Base-by-base conservation (phyloP, 2,329 filamentous ascomycete species). In the Tolypocladium capitatum region DNA sequence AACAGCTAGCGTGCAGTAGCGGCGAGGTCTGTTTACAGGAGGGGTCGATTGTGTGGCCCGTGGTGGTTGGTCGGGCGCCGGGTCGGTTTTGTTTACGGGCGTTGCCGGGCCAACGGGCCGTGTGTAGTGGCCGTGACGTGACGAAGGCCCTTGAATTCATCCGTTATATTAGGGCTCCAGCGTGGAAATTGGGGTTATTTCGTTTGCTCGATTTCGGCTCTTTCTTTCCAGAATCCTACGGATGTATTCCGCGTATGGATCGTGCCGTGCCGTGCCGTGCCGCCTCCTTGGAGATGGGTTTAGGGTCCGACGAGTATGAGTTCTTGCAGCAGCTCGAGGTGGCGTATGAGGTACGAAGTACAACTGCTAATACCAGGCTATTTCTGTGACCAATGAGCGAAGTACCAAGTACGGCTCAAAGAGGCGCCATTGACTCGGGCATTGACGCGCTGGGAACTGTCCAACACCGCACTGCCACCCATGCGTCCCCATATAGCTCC, bases 61-160 rank as follows among this genome's bases (percentile, higher is more conserved):
- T 33, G 38, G 31, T 43, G 45, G 43, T 33, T 43, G 30, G 45
- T 44, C 43, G 42, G 51, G 42, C 4, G 10, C n/a, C 20, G 16
- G 27, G 11, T 3, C 8, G 20, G 36, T 43, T 54, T 62, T 66
- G 63, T 66, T 66, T 62, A 66, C 59, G 18, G 35, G 47, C 28
- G 63, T 66, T 65, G 63, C 62, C 52, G 53, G 55, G 63, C 56
- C 59, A 55, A 65, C 47, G 41, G 6, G n/a, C n/a, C n/a, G n/a
- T n/a, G n/a, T n/a, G n/a, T n/a, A n/a, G n/a, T n/a, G n/a, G n/a
- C n/a, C n/a, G n/a, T n/a, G n/a, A n/a, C n/a, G n/a, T n/a, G n/a
- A 24, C 36, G 5, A 30, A 42, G 24, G 30, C 38, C 38, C 38
- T 42, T 24, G 30, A 24, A 28, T 42, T 24, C 38, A 30, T 42